Percentiles rank a stretch among this genome's conserved stretches.
Conservation (phyloP, 345 rosid genomes). For the Moricandia arvensis region DNA sequence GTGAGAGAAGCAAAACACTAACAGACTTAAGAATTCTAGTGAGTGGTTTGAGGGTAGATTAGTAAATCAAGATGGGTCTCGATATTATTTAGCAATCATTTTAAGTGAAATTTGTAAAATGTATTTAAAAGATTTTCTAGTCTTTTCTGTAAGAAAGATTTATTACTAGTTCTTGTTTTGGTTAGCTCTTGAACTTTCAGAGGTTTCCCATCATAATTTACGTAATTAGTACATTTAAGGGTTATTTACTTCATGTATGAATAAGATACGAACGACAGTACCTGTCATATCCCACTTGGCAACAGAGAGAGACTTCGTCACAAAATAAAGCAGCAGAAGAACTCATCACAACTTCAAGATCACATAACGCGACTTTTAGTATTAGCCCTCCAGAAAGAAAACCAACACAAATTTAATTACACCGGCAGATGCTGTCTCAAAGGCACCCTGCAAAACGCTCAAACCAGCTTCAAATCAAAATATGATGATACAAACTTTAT, state of each 20-base stretch:
- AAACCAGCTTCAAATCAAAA: background rate
- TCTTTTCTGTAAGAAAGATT: too few relatives aligned
- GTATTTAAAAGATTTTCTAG: too few relatives aligned
- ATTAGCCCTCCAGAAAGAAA: background rate
- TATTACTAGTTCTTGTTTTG: too few relatives aligned
- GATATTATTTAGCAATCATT: too few relatives aligned
- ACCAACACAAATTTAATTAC: background rate
- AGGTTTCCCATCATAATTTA: background rate
- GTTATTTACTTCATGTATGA: conserved; percentile 14
- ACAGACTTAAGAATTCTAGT: too few relatives aligned
- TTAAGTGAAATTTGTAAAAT: too few relatives aligned
- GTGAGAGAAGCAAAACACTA: too few relatives aligned
- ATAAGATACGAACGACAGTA: conserved; percentile 33
- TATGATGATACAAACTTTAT: too few relatives aligned
- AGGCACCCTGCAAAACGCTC: background rate
- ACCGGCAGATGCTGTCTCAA: background rate
- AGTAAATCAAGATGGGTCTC: too few relatives aligned
- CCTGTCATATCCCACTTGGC: conserved; percentile 87
- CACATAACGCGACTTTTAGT: background rate
- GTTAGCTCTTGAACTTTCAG: too few relatives aligned
- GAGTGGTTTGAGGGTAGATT: too few relatives aligned
- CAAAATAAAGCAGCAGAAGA: conserved; percentile 68
- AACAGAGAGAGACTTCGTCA: conserved; percentile 68
- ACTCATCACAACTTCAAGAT: conserved; percentile 18
- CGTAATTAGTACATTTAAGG: background rate